Evolutionary conservation across 495 filamentous ascomycete genomes (phyloP).

Genomic region (Halenospora varia): DNA sequence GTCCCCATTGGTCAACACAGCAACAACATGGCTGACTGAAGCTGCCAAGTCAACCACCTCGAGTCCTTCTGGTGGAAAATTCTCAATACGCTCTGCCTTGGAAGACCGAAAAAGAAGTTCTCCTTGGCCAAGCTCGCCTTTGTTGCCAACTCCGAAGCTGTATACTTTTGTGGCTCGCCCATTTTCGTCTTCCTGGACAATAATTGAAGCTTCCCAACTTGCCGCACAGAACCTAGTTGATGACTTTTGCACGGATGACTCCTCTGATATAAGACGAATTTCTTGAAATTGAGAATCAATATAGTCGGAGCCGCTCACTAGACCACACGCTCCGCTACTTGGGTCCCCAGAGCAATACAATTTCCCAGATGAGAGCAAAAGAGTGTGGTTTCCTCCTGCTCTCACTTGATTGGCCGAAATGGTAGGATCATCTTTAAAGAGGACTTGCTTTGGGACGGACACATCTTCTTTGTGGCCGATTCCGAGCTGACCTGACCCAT

Average conservation of each 20-base stretch:
- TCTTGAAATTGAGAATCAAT: constrained; percentile 17
- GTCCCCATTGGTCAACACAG: constrained; percentile 66
- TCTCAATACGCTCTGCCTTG: constrained; percentile 35
- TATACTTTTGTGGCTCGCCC: constrained; percentile 40
- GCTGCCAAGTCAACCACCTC: constrained; percentile 56
- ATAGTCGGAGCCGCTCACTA: constrained; percentile 31
- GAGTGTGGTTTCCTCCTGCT: constrained; percentile 86
- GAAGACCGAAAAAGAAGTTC: constrained; percentile 26
- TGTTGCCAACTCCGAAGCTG: constrained; percentile 57
- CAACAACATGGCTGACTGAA: constrained; percentile 73
- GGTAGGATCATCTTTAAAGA: constrained; percentile 33
- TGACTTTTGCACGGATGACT: constrained; percentile 21
- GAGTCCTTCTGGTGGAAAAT: constrained; percentile 57
- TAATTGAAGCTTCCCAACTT: constrained; percentile 69
- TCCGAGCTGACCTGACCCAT: constrained; percentile 82
- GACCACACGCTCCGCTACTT: constrained; percentile 50
- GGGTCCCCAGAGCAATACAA: constrained; percentile 63
- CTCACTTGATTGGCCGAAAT: constrained; percentile 36
- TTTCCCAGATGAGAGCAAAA: constrained; percentile 55
- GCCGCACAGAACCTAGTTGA: constrained; percentile 48
- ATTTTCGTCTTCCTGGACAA: constrained; percentile 43
- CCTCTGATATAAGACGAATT: constrained; percentile 4
- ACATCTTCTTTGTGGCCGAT: constrained; percentile 73
- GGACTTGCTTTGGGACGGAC: constrained; percentile 58
- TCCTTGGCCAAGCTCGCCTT: constrained; percentile 71